Evolutionary conservation across 2,329 filamentous ascomycete species (phyloP), one percentile per base, ranked within the genome.

Genomic region (Microdochium trichocladiopsis): DNA sequence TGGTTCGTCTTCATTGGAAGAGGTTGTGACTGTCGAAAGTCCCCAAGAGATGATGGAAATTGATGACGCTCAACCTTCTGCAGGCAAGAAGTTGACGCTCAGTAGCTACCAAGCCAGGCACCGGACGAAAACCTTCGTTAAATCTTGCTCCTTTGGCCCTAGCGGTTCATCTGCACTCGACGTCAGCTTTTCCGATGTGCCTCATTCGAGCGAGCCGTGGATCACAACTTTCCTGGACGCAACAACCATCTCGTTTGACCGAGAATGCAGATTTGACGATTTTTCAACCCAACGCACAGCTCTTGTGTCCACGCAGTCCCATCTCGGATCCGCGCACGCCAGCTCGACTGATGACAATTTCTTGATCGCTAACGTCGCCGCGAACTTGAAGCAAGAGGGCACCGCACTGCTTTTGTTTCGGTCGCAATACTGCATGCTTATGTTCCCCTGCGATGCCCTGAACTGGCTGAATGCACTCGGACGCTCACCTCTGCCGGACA

Each of bases 1-100:
- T 21, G 52, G 59, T 41, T 33, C 51, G 18, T 25, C 48, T 3
- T 8, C 18, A 24, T 18, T 52, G 5, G 48, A 49, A 21, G 51
- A 54, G 3, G n/a, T n/a, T n/a, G 53, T 54, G 5, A 53, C 51
- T 28, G 52, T 58, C 4, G 47, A 57, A n/a, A 49, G 50, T 21
- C 45, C 57, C 24, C 56, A 60, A 36, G 59, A 63, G 47, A 60
- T 56, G 8, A 60, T 63, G 57, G 60, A 61, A 16, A 54, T 57
- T 22, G 58, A 56, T 33, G 49, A 55, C 28, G 48, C n/a, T n/a
- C n/a, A 12, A 23, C 47, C 21, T 21, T 14, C 23, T 21, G 12
- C 47, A 14, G 24, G 23, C 23, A 48, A 48, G 47, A 48, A 48
- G 18, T 18, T 48, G 14, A 25, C 10, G 6, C 25, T 48, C 12